phyloP scores from a whole-genome alignment of 441 rosid genomes.

The Brassica hybrid region DNA sequence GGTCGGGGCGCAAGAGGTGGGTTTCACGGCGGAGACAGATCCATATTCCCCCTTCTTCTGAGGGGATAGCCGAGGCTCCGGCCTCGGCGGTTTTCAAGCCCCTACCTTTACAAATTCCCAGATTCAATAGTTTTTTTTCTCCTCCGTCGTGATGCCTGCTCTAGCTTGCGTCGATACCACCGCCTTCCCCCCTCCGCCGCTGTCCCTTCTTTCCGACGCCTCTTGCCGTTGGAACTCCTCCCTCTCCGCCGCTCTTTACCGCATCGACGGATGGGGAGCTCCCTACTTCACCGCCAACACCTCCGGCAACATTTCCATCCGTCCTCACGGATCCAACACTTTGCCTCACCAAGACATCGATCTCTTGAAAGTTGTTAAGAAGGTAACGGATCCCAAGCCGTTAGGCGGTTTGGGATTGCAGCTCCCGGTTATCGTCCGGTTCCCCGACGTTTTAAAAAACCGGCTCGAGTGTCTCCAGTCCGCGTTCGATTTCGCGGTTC shows the following conservation, averaged over 20 bases:
- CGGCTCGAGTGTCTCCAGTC: conserved; percentile 84
- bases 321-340: conserved; percentile 73
- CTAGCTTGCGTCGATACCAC: conserved; percentile 58
- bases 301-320: conserved; percentile 80
- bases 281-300: conserved; percentile 81
- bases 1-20: conserved; percentile 57
- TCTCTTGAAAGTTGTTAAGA: conserved; percentile 78
- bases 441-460: conserved; percentile 86
- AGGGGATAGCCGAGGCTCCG: conserved; percentile 99
- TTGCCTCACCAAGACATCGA: conserved; percentile 87
- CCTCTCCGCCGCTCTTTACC: conserved; percentile 69
- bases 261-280: conserved; percentile 88
- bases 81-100: conserved; percentile 99
- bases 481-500: conserved; percentile 75
- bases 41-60: conserved; percentile 78
- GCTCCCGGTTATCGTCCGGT: conserved; percentile 73
- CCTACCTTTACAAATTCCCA: conserved; percentile 71
- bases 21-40: conserved; percentile 56
- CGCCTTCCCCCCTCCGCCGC: conserved; percentile 12
- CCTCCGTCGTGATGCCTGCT: conserved; percentile 99
- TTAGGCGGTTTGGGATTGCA: conserved; percentile 85
- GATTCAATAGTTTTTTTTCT: too few species aligned
- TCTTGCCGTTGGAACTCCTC: conserved; percentile 69
- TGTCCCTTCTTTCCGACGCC: conserved; percentile 11
- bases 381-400: conserved; percentile 76